Evolutionary conservation across 2,329 filamentous ascomycete genomes (phyloP).

Genomic region (Nothomitra cinnamomea): DNA sequence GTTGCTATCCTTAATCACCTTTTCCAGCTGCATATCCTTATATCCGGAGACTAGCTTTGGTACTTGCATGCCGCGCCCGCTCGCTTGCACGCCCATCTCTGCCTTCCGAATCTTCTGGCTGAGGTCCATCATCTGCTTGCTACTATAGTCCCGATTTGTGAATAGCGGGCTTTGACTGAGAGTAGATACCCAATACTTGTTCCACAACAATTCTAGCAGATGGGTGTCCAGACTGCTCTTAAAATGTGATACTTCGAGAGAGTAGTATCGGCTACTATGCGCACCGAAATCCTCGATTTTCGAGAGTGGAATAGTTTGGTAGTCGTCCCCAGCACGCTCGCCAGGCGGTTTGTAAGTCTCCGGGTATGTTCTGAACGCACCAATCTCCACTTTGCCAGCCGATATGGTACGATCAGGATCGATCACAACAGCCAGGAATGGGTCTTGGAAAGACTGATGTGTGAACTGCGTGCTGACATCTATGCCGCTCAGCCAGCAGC

Average conservation of each 20-base stretch:
- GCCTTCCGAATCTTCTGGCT: conserved; percentile 48
- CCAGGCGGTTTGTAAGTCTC: conserved; percentile 45
- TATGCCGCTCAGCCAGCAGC: conserved; percentile 94
- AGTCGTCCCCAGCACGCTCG: conserved; percentile 34
- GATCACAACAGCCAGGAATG: conserved; percentile 89
- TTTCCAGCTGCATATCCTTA: conserved; percentile 29
- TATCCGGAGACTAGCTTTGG: background rate
- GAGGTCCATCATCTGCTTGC: conserved; percentile 80
- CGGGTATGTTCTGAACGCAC: conserved; percentile 85
- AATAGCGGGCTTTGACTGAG: conserved; percentile 80
- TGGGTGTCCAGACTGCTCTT: conserved; percentile 82
- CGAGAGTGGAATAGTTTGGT: conserved; percentile 68
- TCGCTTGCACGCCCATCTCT: conserved; percentile 1
- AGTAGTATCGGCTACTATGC: conserved; percentile 79
- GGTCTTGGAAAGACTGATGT: conserved; percentile 75
- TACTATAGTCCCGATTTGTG: conserved; percentile 83
- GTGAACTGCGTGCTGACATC: conserved; percentile 77
- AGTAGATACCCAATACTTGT: conserved; percentile 98
- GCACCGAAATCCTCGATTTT: conserved; percentile 95
- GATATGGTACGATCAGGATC: conserved; percentile 92
- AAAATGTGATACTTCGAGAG: conserved; percentile 81
- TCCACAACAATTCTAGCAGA: conserved; percentile 81
- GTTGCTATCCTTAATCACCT: conserved; percentile 37
- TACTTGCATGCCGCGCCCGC: background rate
- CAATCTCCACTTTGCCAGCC: conserved; percentile 91